Percentiles rank a stretch among this genome's conserved stretches.
These are phyloP conservation scores for Penicillium sp. DNA, from an alignment of 2,329 filamentous ascomycete species.

Conservation along the genomic window DNA sequence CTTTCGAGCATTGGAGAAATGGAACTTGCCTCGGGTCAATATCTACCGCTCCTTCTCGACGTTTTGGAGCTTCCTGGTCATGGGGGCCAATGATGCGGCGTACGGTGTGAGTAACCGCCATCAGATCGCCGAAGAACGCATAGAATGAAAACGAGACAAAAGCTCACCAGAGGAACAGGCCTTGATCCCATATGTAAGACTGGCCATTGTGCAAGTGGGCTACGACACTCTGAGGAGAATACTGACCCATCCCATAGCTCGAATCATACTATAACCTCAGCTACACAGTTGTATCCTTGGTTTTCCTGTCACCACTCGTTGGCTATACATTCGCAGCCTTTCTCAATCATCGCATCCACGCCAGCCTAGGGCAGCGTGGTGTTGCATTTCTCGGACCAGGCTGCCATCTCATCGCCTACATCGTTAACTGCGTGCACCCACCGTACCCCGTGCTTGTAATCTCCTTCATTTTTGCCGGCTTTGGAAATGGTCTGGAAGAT, in stretches of 20 bases:
- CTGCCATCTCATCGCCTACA: conserved; percentile 42
- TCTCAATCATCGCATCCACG: conserved; percentile 47
- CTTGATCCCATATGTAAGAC: conserved; percentile 53
- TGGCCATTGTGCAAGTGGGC: neutral
- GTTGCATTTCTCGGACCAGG: conserved; percentile 63
- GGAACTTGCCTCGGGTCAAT: conserved; percentile 53
- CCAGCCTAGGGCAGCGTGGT: conserved; percentile 61
- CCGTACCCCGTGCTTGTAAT: conserved; percentile 44
- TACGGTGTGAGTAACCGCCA: conserved; percentile 50
- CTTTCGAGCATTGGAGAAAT: conserved; percentile 36
- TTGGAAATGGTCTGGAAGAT: conserved; percentile 47
- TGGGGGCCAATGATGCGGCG: conserved; percentile 59
- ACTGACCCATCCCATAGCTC: conserved; percentile 37
- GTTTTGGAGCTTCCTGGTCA: conserved; percentile 58
- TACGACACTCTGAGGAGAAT: too few relatives aligned
- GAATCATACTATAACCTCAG: conserved; percentile 48
- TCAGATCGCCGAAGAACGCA: neutral
- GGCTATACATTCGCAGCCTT: conserved; percentile 49
- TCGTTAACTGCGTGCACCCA: conserved; percentile 38
- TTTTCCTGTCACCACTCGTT: conserved; percentile 50
- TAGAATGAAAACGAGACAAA: neutral
- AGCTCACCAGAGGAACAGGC: conserved; percentile 34
- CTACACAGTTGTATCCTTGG: conserved; percentile 50
- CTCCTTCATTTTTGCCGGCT: conserved; percentile 41
- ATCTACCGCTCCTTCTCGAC: conserved; percentile 51